phyloP scores from a whole-genome alignment of 2,329 filamentous ascomycete genomes.

The Nemania sp. region DNA sequence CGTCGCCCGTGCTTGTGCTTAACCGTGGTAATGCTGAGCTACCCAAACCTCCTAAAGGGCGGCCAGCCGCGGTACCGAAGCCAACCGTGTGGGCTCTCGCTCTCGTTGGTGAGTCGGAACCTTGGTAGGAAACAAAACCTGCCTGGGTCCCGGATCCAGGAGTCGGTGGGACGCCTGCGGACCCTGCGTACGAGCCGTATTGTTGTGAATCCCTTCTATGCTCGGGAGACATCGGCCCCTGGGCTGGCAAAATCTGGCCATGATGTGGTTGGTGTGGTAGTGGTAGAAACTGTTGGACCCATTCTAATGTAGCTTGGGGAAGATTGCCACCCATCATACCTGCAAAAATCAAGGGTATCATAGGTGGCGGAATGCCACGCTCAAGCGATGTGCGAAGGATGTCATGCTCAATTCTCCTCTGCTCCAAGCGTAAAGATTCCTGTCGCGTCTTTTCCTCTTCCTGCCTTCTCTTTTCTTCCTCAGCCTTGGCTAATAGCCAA shows the following conservation, averaged over 20 bases:
- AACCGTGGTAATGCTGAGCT: constrained; percentile 49
- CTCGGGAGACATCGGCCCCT: constrained; percentile 57
- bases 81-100: constrained; percentile 56
- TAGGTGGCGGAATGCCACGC: constrained; percentile 72
- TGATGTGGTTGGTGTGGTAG: constrained; percentile 53
- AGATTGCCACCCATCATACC: constrained; percentile 69
- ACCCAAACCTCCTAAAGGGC: constrained; percentile 44
- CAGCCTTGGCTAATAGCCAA: constrained; percentile 72
- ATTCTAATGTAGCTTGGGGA: constrained; percentile 66
- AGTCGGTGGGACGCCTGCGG: constrained; percentile 48
- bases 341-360: constrained; percentile 76
- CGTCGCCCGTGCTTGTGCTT: constrained; percentile 53
- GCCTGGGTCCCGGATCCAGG: constrained; percentile 47
- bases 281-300: constrained; percentile 67
- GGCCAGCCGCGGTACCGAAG: constrained; percentile 44
- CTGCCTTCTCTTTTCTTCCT: constrained; percentile 74
- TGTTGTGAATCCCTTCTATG: constrained; percentile 57
- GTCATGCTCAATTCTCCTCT: constrained; percentile 72
- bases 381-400: constrained; percentile 72
- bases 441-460: constrained; percentile 73
- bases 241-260: constrained; percentile 56
- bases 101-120: constrained; percentile 54
- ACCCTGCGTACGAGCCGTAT: constrained; percentile 49
- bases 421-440: constrained; percentile 70
- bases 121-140: constrained; percentile 49